phyloP scores from a whole-genome alignment of 2,329 filamentous ascomycete genomes.

The Trichoderma sp. region DNA sequence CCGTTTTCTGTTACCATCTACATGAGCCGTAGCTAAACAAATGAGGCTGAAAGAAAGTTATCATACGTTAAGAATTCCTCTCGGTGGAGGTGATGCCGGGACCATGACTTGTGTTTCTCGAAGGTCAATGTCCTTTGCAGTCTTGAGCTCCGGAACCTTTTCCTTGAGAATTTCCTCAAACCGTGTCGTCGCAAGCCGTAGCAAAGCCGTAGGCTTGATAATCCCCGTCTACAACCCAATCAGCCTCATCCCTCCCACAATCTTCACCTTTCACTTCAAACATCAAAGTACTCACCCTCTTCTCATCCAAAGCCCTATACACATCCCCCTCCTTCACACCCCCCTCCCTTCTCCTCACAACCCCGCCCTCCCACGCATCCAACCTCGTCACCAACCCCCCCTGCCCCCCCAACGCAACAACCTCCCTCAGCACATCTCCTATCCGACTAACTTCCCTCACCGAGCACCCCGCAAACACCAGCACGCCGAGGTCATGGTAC shows the following conservation, averaged over 20 bases:
- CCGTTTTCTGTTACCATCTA: constrained; percentile 25
- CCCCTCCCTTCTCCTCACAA: constrained; percentile 9
- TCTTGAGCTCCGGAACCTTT: constrained; percentile 1
- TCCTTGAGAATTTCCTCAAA: constrained; percentile 17
- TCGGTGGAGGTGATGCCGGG: constrained; percentile 18
- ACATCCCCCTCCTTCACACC: constrained; percentile 6
- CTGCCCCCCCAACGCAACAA: constrained; percentile 22
- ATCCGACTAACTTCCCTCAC: constrained; percentile 26
- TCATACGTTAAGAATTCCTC: constrained; percentile 27
- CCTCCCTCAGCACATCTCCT: constrained; percentile 25
- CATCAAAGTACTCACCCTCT: constrained; percentile 16
- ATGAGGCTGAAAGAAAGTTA: neutral
- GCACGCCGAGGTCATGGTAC: constrained; percentile 35
- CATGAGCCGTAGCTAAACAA: neutral
- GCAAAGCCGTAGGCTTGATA: constrained; percentile 20
- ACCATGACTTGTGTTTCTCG: constrained; percentile 21
- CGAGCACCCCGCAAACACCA: constrained; percentile 32
- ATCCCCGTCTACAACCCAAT: constrained; percentile 12
- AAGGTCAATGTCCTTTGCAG: constrained; percentile 3
- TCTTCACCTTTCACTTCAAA: no score
- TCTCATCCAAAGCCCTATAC: constrained; percentile 13
- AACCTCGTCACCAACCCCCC: constrained; percentile 17
- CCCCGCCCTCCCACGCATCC: constrained; percentile 12
- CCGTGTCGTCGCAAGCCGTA: constrained; percentile 20
- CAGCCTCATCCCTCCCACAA: neutral